A percentile compares a stretch with the other conserved stretches of the same genome.
Evolutionary conservation across 306 rosid species (phyloP).

Genomic region (Prunus padus): DNA sequence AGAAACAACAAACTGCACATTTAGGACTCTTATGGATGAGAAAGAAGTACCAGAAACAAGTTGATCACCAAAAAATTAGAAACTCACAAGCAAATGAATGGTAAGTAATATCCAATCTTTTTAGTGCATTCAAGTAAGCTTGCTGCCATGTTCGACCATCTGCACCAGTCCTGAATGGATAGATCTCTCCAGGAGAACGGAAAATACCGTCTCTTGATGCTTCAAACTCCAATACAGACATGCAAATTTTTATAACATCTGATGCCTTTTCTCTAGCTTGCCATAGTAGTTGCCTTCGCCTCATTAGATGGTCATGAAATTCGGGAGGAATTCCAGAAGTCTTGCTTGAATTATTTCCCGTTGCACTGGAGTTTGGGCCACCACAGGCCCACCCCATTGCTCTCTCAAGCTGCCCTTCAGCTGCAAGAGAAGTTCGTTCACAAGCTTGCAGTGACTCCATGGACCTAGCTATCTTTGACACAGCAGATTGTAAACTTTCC

Average conservation of each 20-base stretch:
- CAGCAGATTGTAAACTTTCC: constrained; percentile 70
- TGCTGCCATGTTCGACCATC: constrained; percentile 92
- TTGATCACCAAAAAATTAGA: constrained; percentile 12
- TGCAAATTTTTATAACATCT: constrained; percentile 64
- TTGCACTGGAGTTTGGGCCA: constrained; percentile 61
- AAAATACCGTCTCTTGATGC: constrained; percentile 85
- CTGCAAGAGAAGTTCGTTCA: constrained; percentile 66
- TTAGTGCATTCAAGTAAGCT: constrained; percentile 65
- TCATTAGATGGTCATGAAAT: constrained; percentile 80
- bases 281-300: constrained; percentile 69
- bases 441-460: constrained; percentile 77
- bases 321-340: constrained; percentile 87
- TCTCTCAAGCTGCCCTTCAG: constrained; percentile 96
- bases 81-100: constrained; percentile 82
- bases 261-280: constrained; percentile 82
- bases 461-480: constrained; percentile 73
- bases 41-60: constrained; percentile 19
- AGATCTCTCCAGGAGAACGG: constrained; percentile 58
- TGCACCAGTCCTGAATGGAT: constrained; percentile 48
- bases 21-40: constrained; percentile 18
- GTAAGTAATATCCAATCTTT: constrained; percentile 73
- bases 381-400: constrained; percentile 99
- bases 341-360: constrained; percentile 58
- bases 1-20: constrained; percentile 30
- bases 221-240: constrained; percentile 83